A percentile compares a stretch with the other conserved stretches of the same genome.
Evolutionary conservation across 2,329 filamentous ascomycete genomes (phyloP).

Genomic region (Paraconiothyrium sp.): DNA sequence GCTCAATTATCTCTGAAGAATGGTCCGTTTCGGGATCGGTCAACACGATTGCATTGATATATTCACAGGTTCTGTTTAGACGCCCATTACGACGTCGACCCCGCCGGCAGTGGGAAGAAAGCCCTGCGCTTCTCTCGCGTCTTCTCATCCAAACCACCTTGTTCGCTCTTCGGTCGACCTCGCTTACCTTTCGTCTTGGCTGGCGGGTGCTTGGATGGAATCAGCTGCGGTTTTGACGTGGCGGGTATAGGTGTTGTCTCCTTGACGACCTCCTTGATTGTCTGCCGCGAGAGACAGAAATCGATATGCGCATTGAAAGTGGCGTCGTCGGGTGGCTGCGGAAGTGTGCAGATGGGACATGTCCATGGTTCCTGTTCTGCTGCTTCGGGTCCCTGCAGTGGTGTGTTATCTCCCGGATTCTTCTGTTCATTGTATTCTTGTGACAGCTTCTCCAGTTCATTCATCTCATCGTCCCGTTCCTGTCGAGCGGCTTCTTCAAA

Average conservation of each 20-base stretch:
- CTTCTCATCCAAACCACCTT: conserved; percentile 29
- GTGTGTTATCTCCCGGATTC: neutral
- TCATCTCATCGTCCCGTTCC: conserved; percentile 68
- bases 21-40: too few relatives aligned
- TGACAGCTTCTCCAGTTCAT: conserved; percentile 69
- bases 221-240: conserved; percentile 20
- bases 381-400: neutral
- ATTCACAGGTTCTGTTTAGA: neutral
- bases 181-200: conserved; percentile 41
- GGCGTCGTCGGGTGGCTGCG: conserved; percentile 77
- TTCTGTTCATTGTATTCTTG: conserved; percentile 60
- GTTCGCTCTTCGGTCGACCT: conserved; percentile 40
- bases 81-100: conserved; percentile 5
- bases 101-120: conserved; percentile 37
- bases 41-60: neutral
- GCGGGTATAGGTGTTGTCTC: conserved; percentile 38
- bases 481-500: conserved; percentile 70
- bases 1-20: too few relatives aligned
- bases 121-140: conserved; percentile 43
- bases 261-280: conserved; percentile 84
- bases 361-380: conserved; percentile 67
- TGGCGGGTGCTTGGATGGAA: conserved; percentile 21
- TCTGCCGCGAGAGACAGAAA: conserved; percentile 83
- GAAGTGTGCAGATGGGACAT: conserved; percentile 86
- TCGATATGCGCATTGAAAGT: conserved; percentile 93